Base-by-base conservation (phyloP, 345 rosid species). In the Zanthoxylum bungeanum region DNA sequence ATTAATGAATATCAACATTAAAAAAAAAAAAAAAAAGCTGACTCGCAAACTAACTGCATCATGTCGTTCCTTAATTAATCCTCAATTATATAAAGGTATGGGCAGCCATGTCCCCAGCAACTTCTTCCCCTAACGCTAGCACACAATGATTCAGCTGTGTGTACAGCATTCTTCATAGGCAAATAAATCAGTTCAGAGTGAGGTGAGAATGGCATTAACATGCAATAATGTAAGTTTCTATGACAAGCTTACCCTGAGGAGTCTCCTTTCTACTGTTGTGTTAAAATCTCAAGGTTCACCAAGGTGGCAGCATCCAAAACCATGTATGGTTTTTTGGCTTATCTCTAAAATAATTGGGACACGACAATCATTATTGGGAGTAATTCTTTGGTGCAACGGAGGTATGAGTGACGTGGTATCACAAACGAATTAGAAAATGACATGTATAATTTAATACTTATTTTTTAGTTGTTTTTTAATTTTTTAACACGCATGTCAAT, bases 241-340 rank as follows among this genome's bases (percentile, higher is more conserved):
- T 47, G 76, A 66, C 31, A 60, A 69, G 60, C 73, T 71, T 88
- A 93, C 97, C 99, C 97, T 22, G 89, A 86, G 72, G 85, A 64
- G 73, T 84, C 93, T 80, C 98, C 98, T 88, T 88, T 83, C 80
- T 83, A 83, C 83, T 89, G 84, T 95, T 95, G 85, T 95, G n/a
- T 97, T 82, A 92, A 95, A 77, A 95, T 85, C 80, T 95, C 99
- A 73, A 95, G 98, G 87, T 92, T 95, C 73, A 92, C 99, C 37
- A 95, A 75, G 52, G 97, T 98, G 74, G 97, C 87, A 76, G 99
- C 97, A 89, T 95, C 98, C 72, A 95, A 93, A 82, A 92, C 84
- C 90, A 92, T 85, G 78, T 91, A 86, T 44, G 93, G 88, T 70
- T 85, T 89, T 85, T 84, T 84, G 58, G 84, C 76, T n/a, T n/a